These are phyloP conservation scores for Daldinia loculata DNA, from an alignment of 495 filamentous ascomycete genomes.

Conservation along the genomic window DNA sequence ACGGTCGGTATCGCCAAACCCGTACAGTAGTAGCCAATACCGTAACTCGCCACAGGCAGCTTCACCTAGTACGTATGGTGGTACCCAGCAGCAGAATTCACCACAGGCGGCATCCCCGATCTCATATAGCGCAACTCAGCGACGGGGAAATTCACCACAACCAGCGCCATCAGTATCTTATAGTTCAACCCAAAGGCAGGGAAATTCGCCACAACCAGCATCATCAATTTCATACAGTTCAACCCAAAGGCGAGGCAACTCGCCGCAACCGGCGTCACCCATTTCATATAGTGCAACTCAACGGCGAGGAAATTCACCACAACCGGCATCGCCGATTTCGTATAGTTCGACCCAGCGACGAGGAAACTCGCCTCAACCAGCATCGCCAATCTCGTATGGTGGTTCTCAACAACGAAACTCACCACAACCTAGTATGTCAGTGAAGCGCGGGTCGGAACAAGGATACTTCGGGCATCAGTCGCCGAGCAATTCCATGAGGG, in stretches of 20 bases:
- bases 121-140: constrained; percentile 30
- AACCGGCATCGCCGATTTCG: constrained; percentile 57
- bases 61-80: constrained; percentile 40
- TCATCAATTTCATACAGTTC: constrained; percentile 61
- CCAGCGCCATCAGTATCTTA: constrained; percentile 53
- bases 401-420: constrained; percentile 52
- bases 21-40: constrained; percentile 40
- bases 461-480: constrained; percentile 67
- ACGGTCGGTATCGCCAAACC: constrained; percentile 52
- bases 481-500: constrained; percentile 61
- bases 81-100: constrained; percentile 45
- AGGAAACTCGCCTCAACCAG: constrained; percentile 44
- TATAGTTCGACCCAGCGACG: constrained; percentile 55
- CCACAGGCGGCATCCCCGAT: constrained; percentile 45
- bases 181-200: constrained; percentile 49
- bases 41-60: constrained; percentile 38
- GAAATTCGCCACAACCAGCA: constrained; percentile 44
- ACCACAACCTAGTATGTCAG: constrained; percentile 43
- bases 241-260: constrained; percentile 47
- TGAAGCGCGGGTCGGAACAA: constrained; percentile 65
- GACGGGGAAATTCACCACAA: constrained; percentile 1
- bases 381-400: constrained; percentile 40
- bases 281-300: constrained; percentile 60
- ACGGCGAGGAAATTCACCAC: constrained; percentile 42
- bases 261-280: constrained; percentile 51